Percentiles rank a stretch among this genome's conserved stretches.
These are phyloP conservation scores for Arabis alpina DNA, from an alignment of 345 rosid genomes.

Conservation along the genomic window DNA sequence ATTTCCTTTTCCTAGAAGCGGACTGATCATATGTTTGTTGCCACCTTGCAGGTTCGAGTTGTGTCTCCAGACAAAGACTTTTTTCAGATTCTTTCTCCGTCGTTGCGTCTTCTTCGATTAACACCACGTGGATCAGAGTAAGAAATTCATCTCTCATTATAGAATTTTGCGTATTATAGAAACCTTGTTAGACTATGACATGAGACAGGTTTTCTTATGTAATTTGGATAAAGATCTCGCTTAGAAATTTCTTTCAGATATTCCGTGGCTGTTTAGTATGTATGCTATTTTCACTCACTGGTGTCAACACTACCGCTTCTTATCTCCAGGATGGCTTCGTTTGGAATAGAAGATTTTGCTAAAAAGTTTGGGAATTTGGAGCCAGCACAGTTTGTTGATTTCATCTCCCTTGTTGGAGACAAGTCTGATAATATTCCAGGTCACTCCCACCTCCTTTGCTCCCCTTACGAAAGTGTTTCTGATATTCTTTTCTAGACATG, in stretches of 20 bases:
- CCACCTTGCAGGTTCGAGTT: constrained; percentile 73
- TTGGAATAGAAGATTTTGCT: constrained; percentile 92
- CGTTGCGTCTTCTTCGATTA: constrained; percentile 88
- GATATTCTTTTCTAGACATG: background rate
- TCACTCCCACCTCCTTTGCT: constrained; percentile 22
- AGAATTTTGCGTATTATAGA: background rate
- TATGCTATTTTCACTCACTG: constrained; percentile 7
- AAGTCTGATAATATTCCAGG: constrained; percentile 91
- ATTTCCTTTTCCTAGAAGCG: constrained; percentile 2
- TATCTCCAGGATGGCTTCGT: constrained; percentile 81
- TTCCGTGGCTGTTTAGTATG: background rate
- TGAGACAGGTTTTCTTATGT: background rate
- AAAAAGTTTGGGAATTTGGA: constrained; percentile 67
- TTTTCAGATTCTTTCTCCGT: constrained; percentile 94
- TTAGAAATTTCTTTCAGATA: constrained; percentile 10
- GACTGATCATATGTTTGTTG: constrained; percentile 14
- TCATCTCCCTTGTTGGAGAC: constrained; percentile 85
- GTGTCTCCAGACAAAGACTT: constrained; percentile 99
- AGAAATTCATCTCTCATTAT: constrained; percentile 13
- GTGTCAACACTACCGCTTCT: constrained; percentile 38
- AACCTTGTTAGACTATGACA: background rate
- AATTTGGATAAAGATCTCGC: constrained; percentile 6
- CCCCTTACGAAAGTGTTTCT: background rate
- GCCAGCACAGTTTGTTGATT: constrained; percentile 91
- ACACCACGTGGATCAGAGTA: constrained; percentile 93